Percentiles rank a stretch among this genome's conserved stretches.
These are phyloP conservation scores for Debaryomyces castellii DNA, from an alignment of 805 yeast species.

Conservation along the genomic window DNA sequence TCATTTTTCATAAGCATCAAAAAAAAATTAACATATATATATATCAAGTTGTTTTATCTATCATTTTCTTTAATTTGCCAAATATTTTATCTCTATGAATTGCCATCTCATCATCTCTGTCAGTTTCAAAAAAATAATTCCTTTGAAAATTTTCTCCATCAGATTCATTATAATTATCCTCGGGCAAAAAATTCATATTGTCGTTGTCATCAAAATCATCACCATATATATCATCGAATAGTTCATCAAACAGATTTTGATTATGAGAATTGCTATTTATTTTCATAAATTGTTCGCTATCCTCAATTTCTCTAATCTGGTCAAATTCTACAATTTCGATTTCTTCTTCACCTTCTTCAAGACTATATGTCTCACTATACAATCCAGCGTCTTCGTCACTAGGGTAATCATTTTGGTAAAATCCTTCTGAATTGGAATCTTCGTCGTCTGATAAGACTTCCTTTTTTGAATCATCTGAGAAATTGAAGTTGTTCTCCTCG, in stretches of 20 bases:
- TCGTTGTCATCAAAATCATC: constrained; percentile 4
- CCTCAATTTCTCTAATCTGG: background rate
- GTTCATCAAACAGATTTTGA: constrained; percentile 2
- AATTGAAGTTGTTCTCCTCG: constrained; percentile 37
- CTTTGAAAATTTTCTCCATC: constrained; percentile 30
- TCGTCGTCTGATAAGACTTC: constrained; percentile 61
- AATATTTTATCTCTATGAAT: constrained; percentile 63
- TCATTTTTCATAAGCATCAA: background rate
- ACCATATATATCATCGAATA: background rate
- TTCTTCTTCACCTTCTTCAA: background rate
- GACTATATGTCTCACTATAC: constrained; percentile 11
- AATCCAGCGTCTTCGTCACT: constrained; percentile 77
- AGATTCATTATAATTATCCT: constrained; percentile 3
- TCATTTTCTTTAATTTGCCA: constrained; percentile 55
- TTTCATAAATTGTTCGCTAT: background rate
- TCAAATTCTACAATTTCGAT: background rate
- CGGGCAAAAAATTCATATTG: constrained; percentile 5
- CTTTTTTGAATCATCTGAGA: constrained; percentile 33
- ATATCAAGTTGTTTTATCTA: constrained; percentile 32
- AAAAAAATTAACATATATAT: constrained; percentile 1
- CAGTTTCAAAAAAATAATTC: constrained; percentile 56
- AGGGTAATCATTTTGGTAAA: constrained; percentile 90
- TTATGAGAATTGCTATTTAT: background rate
- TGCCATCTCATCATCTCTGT: constrained; percentile 60
- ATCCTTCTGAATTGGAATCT: constrained; percentile 89